Evolutionary conservation across 169 alveolate genomes (phyloP).

Genomic region (Cryptosporidium canis): DNA sequence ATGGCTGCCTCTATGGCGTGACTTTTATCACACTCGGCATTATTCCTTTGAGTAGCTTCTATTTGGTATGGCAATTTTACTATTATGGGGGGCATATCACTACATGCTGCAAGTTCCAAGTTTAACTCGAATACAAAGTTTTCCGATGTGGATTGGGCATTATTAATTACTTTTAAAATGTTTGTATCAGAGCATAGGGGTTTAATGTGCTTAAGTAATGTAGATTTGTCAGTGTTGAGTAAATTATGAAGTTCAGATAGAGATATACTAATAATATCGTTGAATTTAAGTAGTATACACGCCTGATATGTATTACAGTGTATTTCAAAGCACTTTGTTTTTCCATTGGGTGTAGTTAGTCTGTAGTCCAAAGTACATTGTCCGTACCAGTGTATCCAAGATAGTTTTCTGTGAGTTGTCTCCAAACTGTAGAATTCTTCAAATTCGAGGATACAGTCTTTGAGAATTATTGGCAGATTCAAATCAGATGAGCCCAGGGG

Average conservation of each 20-base stretch:
- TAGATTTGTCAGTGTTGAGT: slow-evolving; percentile 12
- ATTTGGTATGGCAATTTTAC: slow-evolving; percentile 72
- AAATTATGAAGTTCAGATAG: slow-evolving; percentile 4
- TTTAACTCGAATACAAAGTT: slow-evolving; percentile 2
- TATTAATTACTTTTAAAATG: neutral
- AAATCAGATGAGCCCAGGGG: slow-evolving; percentile 75
- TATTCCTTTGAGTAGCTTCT: slow-evolving; percentile 73
- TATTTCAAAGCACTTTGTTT: slow-evolving; percentile 72
- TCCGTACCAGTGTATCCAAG: slow-evolving; percentile 87
- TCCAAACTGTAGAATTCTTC: slow-evolving; percentile 76
- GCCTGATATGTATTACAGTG: slow-evolving; percentile 81
- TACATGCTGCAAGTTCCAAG: neutral
- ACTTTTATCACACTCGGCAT: slow-evolving; percentile 86
- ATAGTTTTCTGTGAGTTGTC: slow-evolving; percentile 84
- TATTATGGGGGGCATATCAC: neutral
- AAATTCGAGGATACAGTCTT: slow-evolving; percentile 75
- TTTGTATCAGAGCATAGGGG: slow-evolving; percentile 10
- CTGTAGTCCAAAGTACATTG: slow-evolving; percentile 67
- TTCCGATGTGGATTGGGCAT: neutral
- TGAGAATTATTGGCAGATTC: slow-evolving; percentile 75
- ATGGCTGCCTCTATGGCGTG: slow-evolving; percentile 92
- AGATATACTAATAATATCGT: slow-evolving; percentile 49
- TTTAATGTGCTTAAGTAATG: slow-evolving; percentile 19
- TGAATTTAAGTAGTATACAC: slow-evolving; percentile 80
- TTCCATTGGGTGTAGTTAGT: neutral